Percentiles rank a stretch among this genome's conserved stretches.
Conservation (phyloP, 306 rosid genomes). For the Corylus heterophylla region DNA sequence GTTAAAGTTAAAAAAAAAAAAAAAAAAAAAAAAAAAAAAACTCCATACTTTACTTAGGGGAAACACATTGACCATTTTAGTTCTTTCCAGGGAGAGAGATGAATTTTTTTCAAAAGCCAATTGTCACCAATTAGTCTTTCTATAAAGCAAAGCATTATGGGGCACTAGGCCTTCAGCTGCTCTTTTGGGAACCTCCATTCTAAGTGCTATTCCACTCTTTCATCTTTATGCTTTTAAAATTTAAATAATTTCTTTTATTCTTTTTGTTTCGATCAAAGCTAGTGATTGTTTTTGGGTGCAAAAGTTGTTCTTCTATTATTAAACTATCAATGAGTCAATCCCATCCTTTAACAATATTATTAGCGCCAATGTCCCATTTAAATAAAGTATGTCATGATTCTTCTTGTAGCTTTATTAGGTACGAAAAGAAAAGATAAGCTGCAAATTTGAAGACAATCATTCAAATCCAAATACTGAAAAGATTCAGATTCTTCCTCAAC, state of each 20-base stretch:
- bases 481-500: conserved; percentile 23
- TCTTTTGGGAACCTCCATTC: conserved; percentile 25
- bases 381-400: background rate
- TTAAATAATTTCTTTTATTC: background rate
- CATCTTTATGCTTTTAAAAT: background rate
- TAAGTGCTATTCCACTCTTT: conserved; percentile 20
- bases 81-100: conserved; percentile 8
- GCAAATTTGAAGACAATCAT: conserved; percentile 28
- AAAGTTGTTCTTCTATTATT: conserved; percentile 17
- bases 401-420: conserved; percentile 15
- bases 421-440: conserved; percentile 16
- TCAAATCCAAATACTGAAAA: conserved; percentile 23
- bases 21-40: background rate
- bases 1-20: too few relatives aligned
- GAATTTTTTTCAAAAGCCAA: conserved; percentile 9
- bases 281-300: background rate
- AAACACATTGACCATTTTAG: conserved; percentile 12
- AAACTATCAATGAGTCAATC: conserved; percentile 6
- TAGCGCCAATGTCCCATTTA: conserved; percentile 12
- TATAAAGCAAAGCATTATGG: conserved; percentile 34
- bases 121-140: conserved; percentile 29
- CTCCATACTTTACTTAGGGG: background rate
- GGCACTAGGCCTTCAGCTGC: conserved; percentile 34
- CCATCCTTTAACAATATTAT: conserved; percentile 1
- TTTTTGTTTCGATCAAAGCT: conserved; percentile 7